Conservation (phyloP, 2,329 filamentous ascomycete genomes). For the Verticillium albo-atrum region DNA sequence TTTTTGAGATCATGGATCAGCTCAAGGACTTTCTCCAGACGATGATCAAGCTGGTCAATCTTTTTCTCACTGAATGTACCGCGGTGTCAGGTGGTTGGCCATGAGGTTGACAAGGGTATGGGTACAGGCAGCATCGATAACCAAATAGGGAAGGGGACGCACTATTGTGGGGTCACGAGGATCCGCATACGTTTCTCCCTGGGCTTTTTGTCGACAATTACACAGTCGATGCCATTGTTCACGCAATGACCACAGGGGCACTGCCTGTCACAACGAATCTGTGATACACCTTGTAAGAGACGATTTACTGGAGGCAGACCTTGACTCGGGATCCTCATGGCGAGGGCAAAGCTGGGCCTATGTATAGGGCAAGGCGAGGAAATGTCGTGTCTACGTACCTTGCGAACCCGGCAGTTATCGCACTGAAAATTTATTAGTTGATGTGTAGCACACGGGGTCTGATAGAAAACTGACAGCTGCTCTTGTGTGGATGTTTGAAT, state of each 20-base stretch:
- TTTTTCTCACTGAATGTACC: constrained; percentile 25
- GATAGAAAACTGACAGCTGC: constrained; percentile 1
- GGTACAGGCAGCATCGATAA: neutral
- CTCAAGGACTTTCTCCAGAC: constrained; percentile 24
- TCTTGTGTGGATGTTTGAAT: neutral
- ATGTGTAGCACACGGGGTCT: neutral
- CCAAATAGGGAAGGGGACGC: constrained; percentile 8
- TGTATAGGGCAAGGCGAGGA: no score
- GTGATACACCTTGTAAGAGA: neutral
- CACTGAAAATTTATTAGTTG: constrained; percentile 11
- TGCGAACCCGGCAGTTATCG: constrained; percentile 23
- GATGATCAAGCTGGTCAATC: constrained; percentile 28
- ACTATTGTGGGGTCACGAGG: constrained; percentile 29
- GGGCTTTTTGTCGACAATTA: constrained; percentile 19
- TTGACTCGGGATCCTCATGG: no score
- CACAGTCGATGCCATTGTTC: constrained; percentile 26
- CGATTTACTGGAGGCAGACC: neutral
- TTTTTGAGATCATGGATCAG: constrained; percentile 25
- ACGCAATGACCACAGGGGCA: constrained; percentile 27
- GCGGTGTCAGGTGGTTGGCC: neutral
- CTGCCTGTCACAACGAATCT: constrained; percentile 30
- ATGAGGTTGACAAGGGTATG: no score
- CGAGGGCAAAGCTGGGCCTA: no score
- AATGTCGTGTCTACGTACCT: constrained; percentile 14
- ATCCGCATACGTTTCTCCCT: constrained; percentile 28